These are phyloP conservation scores for Diaporthe longicolla DNA, from an alignment of 2,329 filamentous ascomycete genomes.

Conservation along the genomic window DNA sequence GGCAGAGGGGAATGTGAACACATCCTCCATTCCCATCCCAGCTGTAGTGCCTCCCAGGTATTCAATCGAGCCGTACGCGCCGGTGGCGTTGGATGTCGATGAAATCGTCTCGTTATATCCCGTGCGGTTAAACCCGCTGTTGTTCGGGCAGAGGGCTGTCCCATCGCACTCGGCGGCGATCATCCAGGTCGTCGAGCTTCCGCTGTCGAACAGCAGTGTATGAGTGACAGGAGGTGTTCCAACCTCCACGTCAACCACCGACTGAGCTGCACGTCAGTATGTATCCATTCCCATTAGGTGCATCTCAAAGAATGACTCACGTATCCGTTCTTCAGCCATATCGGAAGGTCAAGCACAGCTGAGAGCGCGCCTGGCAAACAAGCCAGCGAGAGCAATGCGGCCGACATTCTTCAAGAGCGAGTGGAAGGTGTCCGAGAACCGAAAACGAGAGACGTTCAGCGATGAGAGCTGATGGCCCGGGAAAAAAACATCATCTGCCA, in stretches of 20 bases:
- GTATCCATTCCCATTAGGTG: not conserved
- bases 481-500: too few relatives aligned
- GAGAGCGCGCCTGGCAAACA: conserved; percentile 29
- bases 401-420: conserved; percentile 35
- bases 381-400: conserved; percentile 27
- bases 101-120: conserved; percentile 50
- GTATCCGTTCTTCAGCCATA: conserved; percentile 31
- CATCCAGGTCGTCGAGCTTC: conserved; percentile 54
- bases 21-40: conserved; percentile 49
- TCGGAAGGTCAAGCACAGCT: conserved; percentile 35
- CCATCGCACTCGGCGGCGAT: conserved; percentile 47
- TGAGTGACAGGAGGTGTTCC: conserved; percentile 50
- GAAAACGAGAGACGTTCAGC: conserved; percentile 10
- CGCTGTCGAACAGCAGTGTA: conserved; percentile 53
- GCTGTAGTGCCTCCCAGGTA: conserved; percentile 51
- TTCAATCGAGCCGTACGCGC: conserved; percentile 45
- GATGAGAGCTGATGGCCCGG: not conserved
- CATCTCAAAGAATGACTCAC: not conserved
- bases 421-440: conserved; percentile 1
- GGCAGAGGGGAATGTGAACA: conserved; percentile 43
- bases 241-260: conserved; percentile 43
- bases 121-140: conserved; percentile 46
- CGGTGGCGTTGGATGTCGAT: conserved; percentile 46
- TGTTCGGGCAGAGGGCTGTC: conserved; percentile 47
- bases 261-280: conserved; percentile 2